phyloP scores from a whole-genome alignment of 306 rosid genomes.

The Gastrolobium bilobum region DNA sequence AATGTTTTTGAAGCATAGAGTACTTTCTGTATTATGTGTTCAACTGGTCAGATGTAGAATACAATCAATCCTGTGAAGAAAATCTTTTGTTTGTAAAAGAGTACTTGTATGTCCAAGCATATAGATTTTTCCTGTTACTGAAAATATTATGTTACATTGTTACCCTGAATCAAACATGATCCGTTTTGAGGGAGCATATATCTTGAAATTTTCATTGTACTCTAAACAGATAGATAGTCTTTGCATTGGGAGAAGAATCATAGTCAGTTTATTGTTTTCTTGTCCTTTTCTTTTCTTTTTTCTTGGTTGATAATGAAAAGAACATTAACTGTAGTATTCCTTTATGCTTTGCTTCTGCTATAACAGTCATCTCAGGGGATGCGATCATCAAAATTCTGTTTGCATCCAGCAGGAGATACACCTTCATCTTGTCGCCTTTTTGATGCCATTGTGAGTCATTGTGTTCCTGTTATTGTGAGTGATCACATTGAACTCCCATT shows the following conservation, averaged over 20 bases:
- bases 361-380: conserved; percentile 87
- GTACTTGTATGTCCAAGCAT: conserved; percentile 15
- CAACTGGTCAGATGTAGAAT: background rate
- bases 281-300: background rate
- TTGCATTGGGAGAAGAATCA: background rate
- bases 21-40: too few species aligned
- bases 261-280: conserved; percentile 12
- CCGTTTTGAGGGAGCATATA: conserved; percentile 13
- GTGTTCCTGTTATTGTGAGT: conserved; percentile 94
- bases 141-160: background rate
- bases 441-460: conserved; percentile 97
- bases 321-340: conserved; percentile 41
- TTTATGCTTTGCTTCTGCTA: conserved; percentile 48
- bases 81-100: conserved; percentile 28
- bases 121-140: conserved; percentile 11
- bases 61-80: conserved; percentile 2
- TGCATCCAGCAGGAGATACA: conserved; percentile 97
- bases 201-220: background rate
- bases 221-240: conserved; percentile 14
- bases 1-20: too few species aligned
- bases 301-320: conserved; percentile 20
- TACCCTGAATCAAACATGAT: background rate
- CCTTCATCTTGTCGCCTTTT: conserved; percentile 98
- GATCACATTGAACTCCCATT: conserved; percentile 98
- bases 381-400: conserved; percentile 93